phyloP scores from a whole-genome alignment of 2,329 filamentous ascomycete species.

The Colletotrichum siamense region DNA sequence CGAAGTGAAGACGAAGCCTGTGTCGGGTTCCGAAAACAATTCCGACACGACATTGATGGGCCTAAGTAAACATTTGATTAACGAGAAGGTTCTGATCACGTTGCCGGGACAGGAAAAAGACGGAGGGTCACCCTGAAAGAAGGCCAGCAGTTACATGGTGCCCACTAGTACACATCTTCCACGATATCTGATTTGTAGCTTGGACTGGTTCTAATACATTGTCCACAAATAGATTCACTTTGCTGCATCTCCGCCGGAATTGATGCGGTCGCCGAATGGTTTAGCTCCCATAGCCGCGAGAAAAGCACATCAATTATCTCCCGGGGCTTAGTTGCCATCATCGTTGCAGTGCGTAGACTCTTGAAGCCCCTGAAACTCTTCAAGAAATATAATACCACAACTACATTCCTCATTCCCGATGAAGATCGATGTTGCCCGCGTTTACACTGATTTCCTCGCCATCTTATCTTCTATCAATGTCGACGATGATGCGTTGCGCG shows the following conservation, averaged over 20 bases:
- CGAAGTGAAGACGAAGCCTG: fast-evolving
- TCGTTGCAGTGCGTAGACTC: not conserved
- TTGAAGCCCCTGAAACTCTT: not conserved
- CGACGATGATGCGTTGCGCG: slow-evolving; percentile 42
- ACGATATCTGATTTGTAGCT: not conserved
- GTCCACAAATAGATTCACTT: not conserved
- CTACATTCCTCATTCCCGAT: not conserved
- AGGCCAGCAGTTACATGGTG: not conserved
- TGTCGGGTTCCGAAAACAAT: not conserved
- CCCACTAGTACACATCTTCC: not conserved
- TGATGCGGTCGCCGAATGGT: not conserved
- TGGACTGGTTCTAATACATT: not conserved
- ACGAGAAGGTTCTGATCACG: not conserved
- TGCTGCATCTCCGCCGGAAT: not conserved
- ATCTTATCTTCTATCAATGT: slow-evolving; percentile 32
- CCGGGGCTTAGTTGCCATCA: not conserved
- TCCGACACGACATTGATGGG: not conserved
- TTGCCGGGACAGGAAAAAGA: not conserved
- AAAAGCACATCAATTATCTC: not conserved
- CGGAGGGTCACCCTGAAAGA: not conserved
- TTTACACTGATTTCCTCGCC: slow-evolving; percentile 26
- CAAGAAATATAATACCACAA: not conserved
- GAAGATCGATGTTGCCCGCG: slow-evolving; percentile 54
- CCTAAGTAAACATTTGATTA: not conserved
- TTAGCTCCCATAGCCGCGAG: not conserved